Evolutionary conservation across 176 grass and related monocot species (phyloP), one percentile per base, ranked within the genome.

Genomic region (Oryza brachyantha): DNA sequence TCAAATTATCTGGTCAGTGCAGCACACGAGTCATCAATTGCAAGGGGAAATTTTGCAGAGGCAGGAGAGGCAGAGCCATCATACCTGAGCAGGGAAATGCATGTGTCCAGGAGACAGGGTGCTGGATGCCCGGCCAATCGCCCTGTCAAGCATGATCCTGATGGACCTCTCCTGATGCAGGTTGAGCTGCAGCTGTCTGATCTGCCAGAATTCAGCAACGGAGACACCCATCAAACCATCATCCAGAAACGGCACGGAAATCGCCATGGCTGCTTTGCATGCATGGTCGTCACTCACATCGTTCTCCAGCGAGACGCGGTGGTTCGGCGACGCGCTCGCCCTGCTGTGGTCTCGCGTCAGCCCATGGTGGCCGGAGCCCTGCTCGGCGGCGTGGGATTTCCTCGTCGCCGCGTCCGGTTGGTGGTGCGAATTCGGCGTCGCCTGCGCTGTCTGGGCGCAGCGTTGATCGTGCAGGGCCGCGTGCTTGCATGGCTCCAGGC

Each of bases 141-240:
- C 90, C 74, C 74, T 89, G 61, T 98, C 96, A 70, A 98, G 88
- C 81, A 99, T 84, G 78, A 72, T 62, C 52, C 90, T 78, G 73
- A 90, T 91, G 8, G 96, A 91, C 81, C 87, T 94, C 82, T 98
- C 96, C 76, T 90, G 96, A 85, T 91, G 90, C 81, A 98, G 77
- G 75, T 98, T 73, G 46, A 93, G 83, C 81, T 98, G 90, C 68
- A 98, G 84, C 61, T 98, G 86, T 63, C 77, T 85, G 36, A 98
- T 91, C 95, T 98, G 90, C 69, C 19, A 57, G 31, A 64, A 55
- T 65, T 63, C 76, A 84, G 36, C 40, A 81, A 81, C 57, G 38
- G 7, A 22, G 19, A 55, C 3, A 4, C 37, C 34, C 58, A 64
- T 25, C 68, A 50, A 27, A 19, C 46, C 17, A 50, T 43, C 17